Evolutionary conservation across 129 eudicot species (phyloP).

Genomic region (Scalesia atractyloides): DNA sequence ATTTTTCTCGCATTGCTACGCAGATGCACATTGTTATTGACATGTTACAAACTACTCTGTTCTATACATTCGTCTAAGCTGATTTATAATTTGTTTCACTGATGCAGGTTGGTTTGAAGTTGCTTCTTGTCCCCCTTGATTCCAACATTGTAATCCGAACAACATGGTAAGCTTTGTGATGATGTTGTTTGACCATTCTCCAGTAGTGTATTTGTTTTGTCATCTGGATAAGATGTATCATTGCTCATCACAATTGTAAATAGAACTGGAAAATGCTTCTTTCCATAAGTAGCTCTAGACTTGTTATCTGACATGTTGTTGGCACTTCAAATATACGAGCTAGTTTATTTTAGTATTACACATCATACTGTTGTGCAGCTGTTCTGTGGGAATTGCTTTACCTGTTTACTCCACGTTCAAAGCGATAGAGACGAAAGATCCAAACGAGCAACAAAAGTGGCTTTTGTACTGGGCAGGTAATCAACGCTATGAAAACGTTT

Average conservation of each 20-base stretch:
- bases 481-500: slow-evolving; percentile 12
- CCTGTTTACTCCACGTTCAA: slow-evolving; percentile 91
- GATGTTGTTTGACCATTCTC: neutral
- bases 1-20: neutral
- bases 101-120: slow-evolving; percentile 74
- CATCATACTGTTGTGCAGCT: slow-evolving; percentile 48
- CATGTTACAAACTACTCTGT: neutral
- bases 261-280: neutral
- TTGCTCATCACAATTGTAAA: neutral
- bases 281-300: slow-evolving; percentile 2
- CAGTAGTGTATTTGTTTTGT: neutral
- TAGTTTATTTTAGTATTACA: slow-evolving; percentile 12
- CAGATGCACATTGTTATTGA: neutral
- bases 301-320: slow-evolving; percentile 3
- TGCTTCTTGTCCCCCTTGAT: slow-evolving; percentile 79
- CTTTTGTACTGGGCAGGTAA: slow-evolving; percentile 98
- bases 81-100: slow-evolving; percentile 20
- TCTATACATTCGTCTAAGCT: neutral
- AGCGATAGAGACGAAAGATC: slow-evolving; percentile 74
- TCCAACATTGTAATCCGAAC: slow-evolving; percentile 84
- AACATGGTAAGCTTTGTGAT: slow-evolving; percentile 62
- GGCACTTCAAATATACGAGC: slow-evolving; percentile 6
- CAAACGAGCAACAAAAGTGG: slow-evolving; percentile 76
- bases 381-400: slow-evolving; percentile 72
- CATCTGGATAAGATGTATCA: slow-evolving; percentile 7